Evolutionary conservation across 148 eudicot species (phyloP), one percentile per base, ranked within the genome.

Genomic region (Diospyros kaki): DNA sequence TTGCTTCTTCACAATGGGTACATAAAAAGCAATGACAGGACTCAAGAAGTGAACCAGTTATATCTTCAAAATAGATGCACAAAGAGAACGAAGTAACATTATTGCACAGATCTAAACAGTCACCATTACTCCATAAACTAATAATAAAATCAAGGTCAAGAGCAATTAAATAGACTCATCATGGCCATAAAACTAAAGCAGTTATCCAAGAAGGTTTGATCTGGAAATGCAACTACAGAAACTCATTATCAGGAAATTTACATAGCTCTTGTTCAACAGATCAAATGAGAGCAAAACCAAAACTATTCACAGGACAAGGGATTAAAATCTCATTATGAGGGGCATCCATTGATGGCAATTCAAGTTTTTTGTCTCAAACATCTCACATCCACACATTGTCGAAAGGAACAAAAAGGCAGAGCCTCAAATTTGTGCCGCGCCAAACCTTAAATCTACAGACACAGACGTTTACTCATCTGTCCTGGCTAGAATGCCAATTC

Each of bases 341-440:
- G 13, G 9, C 70, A 66, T 66, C 69, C n/a, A 66, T 66, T 5
- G 70, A 66, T 40, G 46, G 46, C 45, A 66, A 66, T n/a, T 45
- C 70, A 66, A 66, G 48, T 28, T n/a, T 17, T 17, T 7, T 58
- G 58, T 50, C 64, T 58, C 10, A 9, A 72, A 72, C 13, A 17
- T 61, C 50, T 43, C 38, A n/a, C 9, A 44, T 14, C 64, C 56
- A 72, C 17, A 43, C 44, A 42, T n/a, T 39, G 43, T 8, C 41
- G 41, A 6, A 17, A 45, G 40, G 42, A 45, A 72, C 48, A 18
- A 11, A 55, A 58, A 44, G 44, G 56, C 2, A 60, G n/a, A 28
- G 28, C 28, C 28, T 28, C 28, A 28, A 28, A 28, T 28, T 28
- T 28, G 28, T 28, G 28, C 28, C 28, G 28, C 28, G 28, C 28